Evolutionary conservation across 2,329 filamentous ascomycete species (phyloP).

Genomic region (Exophiala xenobiotica): DNA sequence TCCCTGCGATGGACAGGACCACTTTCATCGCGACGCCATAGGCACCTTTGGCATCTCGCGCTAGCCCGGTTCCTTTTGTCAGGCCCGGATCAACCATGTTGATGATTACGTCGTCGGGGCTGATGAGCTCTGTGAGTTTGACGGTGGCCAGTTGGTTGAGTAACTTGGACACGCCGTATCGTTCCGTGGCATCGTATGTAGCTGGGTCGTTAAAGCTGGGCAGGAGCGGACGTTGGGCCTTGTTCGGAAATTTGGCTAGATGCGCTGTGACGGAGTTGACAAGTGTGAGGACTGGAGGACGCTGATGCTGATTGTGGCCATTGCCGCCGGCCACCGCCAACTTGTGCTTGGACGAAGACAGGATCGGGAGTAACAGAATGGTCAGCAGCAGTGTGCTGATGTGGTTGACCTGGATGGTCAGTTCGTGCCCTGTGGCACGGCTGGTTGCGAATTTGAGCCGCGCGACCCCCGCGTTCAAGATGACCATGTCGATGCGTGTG

Average conservation of each 20-base stretch:
- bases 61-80: conserved; percentile 44
- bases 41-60: conserved; percentile 32
- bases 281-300: conserved; percentile 16
- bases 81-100: conserved; percentile 51
- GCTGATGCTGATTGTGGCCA: not conserved
- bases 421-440: conserved; percentile 36
- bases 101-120: conserved; percentile 43
- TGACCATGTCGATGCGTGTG: conserved; percentile 42
- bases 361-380: conserved; percentile 29
- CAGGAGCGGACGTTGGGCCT: conserved; percentile 25
- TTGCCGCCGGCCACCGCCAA: too few species aligned
- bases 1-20: conserved; percentile 26
- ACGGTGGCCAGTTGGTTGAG: conserved; percentile 38
- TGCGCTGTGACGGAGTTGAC: conserved; percentile 30
- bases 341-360: too few species aligned
- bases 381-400: conserved; percentile 28
- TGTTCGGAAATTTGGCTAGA: conserved; percentile 13
- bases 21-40: conserved; percentile 11
- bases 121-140: conserved; percentile 40
- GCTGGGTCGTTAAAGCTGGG: conserved; percentile 35
- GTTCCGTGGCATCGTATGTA: conserved; percentile 22
- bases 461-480: conserved; percentile 47
- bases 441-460: conserved; percentile 21
- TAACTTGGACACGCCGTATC: conserved; percentile 36
- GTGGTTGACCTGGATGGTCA: conserved; percentile 40